These are phyloP conservation scores for Trichoderma citrinoviride DNA, from an alignment of 2,329 filamentous ascomycete species.

Conservation along the genomic window DNA sequence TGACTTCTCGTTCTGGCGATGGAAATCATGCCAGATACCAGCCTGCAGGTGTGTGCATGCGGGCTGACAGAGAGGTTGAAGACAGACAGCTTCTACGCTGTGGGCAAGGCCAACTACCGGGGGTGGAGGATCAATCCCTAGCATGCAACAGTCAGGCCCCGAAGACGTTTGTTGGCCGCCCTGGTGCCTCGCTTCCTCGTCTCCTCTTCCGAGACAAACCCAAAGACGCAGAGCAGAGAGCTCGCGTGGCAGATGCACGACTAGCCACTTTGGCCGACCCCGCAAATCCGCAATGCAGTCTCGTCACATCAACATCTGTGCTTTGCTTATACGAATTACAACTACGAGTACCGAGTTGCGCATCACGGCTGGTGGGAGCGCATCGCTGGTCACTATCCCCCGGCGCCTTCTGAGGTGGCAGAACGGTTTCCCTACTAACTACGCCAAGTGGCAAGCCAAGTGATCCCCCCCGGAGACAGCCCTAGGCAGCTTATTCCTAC, in stretches of 20 bases:
- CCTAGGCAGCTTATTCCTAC: not conserved
- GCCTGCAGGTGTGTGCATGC: slow-evolving; percentile 11
- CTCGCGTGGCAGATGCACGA: slow-evolving; percentile 2
- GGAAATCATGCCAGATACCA: slow-evolving; percentile 16
- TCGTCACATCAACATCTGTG: not conserved
- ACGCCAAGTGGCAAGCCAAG: slow-evolving; percentile 2
- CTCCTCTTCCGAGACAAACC: not conserved
- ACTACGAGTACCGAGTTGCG: too few relatives aligned
- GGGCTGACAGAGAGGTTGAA: not conserved
- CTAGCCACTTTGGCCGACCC: not conserved
- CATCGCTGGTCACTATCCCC: too few relatives aligned
- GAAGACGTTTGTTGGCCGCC: not conserved
- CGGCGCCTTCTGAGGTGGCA: not conserved
- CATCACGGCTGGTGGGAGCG: too few relatives aligned
- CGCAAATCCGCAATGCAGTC: not conserved
- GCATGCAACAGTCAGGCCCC: not conserved
- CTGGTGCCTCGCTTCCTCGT: not conserved
- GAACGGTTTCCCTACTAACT: not conserved
- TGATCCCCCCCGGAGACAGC: not conserved
- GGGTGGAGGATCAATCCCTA: not conserved
- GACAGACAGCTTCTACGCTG: not conserved
- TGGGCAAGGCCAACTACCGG: not conserved
- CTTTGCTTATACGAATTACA: not conserved
- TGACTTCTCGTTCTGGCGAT: slow-evolving; percentile 13
- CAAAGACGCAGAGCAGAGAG: not conserved